Conservation (phyloP, 2,329 filamentous ascomycete genomes). For the Nigrospora osmanthi region DNA sequence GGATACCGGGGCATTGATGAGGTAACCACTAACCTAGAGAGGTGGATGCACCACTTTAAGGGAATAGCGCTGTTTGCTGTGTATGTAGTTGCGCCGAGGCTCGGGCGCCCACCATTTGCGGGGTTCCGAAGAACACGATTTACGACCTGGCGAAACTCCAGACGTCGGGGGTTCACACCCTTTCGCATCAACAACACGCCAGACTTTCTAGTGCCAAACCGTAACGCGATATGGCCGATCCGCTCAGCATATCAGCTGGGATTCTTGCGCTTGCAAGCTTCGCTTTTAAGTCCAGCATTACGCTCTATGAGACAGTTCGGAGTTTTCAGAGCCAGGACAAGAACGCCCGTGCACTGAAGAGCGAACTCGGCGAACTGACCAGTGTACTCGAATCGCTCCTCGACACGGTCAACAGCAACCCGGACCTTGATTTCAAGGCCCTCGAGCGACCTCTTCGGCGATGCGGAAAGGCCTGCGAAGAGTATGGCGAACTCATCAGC, state of each 20-base stretch:
- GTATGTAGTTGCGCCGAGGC: too few relatives aligned
- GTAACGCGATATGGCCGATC: background rate
- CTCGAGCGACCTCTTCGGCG: slow-evolving; percentile 2
- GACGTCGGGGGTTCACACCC: too few relatives aligned
- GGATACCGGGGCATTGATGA: too few relatives aligned
- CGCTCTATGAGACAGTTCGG: slow-evolving; percentile 1
- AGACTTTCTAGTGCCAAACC: background rate
- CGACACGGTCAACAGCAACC: slow-evolving; percentile 2
- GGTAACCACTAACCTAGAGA: too few relatives aligned
- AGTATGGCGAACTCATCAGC: slow-evolving; percentile 1
- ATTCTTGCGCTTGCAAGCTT: background rate
- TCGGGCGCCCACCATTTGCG: too few relatives aligned
- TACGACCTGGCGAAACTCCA: too few relatives aligned
- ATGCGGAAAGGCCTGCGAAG: slow-evolving; percentile 4
- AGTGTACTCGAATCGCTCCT: slow-evolving; percentile 2
- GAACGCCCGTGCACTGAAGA: background rate
- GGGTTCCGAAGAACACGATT: too few relatives aligned
- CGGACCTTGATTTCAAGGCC: background rate
- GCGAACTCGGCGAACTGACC: slow-evolving; percentile 1
- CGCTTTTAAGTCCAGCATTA: slow-evolving; percentile 2
- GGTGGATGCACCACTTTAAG: too few relatives aligned
- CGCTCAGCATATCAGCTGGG: background rate
- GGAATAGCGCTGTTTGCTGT: too few relatives aligned
- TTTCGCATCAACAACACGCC: too few relatives aligned
- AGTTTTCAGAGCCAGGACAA: slow-evolving; percentile 1